phyloP scores from a whole-genome alignment of 768 basidiomycete species.

The Suillus subaureus region DNA sequence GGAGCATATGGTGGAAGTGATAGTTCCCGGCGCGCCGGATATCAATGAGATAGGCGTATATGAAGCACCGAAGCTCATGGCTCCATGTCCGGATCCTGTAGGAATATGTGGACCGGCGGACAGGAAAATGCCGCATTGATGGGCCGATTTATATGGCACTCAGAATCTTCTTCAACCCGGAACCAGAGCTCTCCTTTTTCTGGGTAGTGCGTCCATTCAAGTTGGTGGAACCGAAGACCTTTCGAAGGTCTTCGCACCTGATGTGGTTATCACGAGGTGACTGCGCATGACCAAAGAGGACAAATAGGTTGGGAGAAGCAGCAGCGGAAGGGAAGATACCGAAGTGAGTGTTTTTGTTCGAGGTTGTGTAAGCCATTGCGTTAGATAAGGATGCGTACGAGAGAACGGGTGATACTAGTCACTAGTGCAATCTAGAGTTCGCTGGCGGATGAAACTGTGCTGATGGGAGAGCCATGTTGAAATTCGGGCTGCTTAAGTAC shows the following conservation, averaged over 20 bases:
- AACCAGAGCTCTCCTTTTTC: conserved; percentile 13
- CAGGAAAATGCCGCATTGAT: not conserved
- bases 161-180: conserved; percentile 17
- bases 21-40: not conserved
- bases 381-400: not conserved
- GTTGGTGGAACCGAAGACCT: conserved; percentile 18
- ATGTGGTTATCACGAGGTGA: conserved; percentile 42
- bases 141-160: conserved; percentile 1
- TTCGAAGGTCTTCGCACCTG: conserved; percentile 42
- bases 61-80: not conserved
- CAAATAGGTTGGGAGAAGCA: conserved; percentile 35
- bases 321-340: conserved; percentile 28
- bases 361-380: conserved; percentile 34
- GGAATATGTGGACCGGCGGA: not conserved
- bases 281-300: conserved; percentile 38
- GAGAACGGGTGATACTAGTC: conserved; percentile 4
- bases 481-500: conserved; percentile 16
- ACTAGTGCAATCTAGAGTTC: not conserved
- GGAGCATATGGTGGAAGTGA: too few species aligned
- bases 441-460: conserved; percentile 8
- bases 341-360: conserved; percentile 20
- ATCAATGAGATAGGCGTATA: not conserved
- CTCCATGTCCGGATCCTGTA: not conserved
- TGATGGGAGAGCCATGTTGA: not conserved
- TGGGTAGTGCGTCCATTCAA: conserved; percentile 11